Base-by-base conservation (phyloP, 257 asterid genomes). In the Solanum clarkiae region DNA sequence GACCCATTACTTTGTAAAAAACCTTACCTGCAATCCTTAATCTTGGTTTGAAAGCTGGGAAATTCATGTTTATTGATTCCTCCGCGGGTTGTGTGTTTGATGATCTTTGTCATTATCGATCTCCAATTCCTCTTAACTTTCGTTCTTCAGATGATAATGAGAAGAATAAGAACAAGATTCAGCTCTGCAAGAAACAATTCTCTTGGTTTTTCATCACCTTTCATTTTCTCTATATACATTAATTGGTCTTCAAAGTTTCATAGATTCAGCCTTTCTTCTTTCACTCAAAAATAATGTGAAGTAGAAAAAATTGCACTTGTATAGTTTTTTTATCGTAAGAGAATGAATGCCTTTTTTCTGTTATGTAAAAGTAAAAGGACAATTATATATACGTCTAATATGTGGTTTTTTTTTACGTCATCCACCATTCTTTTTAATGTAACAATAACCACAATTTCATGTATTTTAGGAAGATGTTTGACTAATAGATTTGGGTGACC, bases 131-230 rank as follows among this genome's bases (percentile, higher is more conserved):
- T 81, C 82, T 12, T 12, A 47, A 55, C 18, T 81, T 65, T 8
- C 71, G 8, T 53, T 88, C 87, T 15, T 59, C 89, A 5, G 63
- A 29, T n/a, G 91, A 85, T 71, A 80, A 88, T 10, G 94, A 90
- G 51, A 91, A 93, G 80, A 87, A 93, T 80, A 84, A 93, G 10
- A 6, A 86, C 90, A 4, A 91, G 86, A 84, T 91, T 93, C 36
- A 91, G 84, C 81, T 86, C 94, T 20, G 77, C 85, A 2, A 91
- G 72, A 68, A 83, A 53, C 20, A 69, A 22, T 51, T 86, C 42
- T 32, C 26, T 68, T 54, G 54, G 24, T 18, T 80, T 54, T 51
- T 85, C 90, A 84, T 75, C 80, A 16, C 24, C 53, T 4, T 86
- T 54, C 65, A 63, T 80, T 84, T 56, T 63, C 54, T 70, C 82